Percentiles rank a stretch among this genome's conserved stretches.
Conservation (phyloP, 1,284 basidiomycete species). For the Baeospora myosura region DNA sequence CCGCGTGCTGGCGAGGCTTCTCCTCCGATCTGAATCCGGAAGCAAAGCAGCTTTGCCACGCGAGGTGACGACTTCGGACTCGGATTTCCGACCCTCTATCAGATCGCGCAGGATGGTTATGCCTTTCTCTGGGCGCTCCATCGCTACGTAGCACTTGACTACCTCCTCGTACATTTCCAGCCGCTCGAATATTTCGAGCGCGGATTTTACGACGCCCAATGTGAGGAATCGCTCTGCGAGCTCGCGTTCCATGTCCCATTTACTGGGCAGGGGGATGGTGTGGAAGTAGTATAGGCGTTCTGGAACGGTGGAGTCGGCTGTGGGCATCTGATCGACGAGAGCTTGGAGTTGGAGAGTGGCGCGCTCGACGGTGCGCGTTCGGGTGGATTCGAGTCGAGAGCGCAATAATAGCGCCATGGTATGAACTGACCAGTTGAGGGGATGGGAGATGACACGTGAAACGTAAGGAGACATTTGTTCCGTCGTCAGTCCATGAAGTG, state of each 20-base stretch:
- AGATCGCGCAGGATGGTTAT: slow-evolving; percentile 77
- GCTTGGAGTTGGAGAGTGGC: slow-evolving; percentile 87
- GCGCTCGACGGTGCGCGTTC: slow-evolving; percentile 87
- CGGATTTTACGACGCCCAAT: slow-evolving; percentile 81
- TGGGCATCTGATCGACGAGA: slow-evolving; percentile 91
- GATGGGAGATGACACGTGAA: slow-evolving; percentile 77
- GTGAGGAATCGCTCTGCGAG: slow-evolving; percentile 75
- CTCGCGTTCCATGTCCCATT: slow-evolving; percentile 89
- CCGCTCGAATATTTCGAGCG: slow-evolving; percentile 85
- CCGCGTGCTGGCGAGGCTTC: slow-evolving; percentile 56
- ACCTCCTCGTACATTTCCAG: slow-evolving; percentile 98
- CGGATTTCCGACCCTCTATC: slow-evolving; percentile 74
- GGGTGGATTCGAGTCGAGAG: slow-evolving; percentile 77
- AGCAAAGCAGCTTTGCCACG: slow-evolving; percentile 50
- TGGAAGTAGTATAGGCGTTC: slow-evolving; percentile 80
- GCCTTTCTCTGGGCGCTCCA: slow-evolving; percentile 75
- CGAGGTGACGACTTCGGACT: slow-evolving; percentile 67
- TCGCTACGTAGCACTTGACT: slow-evolving; percentile 74
- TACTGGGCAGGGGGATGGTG: slow-evolving; percentile 72
- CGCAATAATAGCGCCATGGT: slow-evolving; percentile 90
- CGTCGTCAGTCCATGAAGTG: slow-evolving; percentile 77
- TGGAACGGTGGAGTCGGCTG: slow-evolving; percentile 59
- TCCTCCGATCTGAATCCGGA: slow-evolving; percentile 28
- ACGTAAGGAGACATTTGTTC: slow-evolving; percentile 91
- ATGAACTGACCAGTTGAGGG: slow-evolving; percentile 89